phyloP scores from a whole-genome alignment of 2,329 filamentous ascomycete genomes.

The Aspergillus pseudoviridinutans region DNA sequence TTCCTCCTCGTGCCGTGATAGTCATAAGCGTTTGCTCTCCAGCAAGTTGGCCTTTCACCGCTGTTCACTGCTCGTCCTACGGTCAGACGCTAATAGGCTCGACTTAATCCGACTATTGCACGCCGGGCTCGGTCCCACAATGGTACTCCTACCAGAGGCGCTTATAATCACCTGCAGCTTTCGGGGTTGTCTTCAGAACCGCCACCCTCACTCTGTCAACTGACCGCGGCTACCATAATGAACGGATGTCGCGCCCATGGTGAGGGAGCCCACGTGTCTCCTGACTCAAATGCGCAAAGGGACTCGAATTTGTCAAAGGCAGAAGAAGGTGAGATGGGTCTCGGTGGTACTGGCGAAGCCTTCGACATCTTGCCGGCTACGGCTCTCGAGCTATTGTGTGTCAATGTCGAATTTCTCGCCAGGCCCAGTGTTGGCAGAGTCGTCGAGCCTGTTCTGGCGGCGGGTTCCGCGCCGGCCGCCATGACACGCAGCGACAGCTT shows the following conservation, averaged over 20 bases:
- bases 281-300: background rate
- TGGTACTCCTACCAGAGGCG: slow-evolving; percentile 26
- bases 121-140: slow-evolving; percentile 25
- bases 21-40: background rate
- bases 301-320: background rate
- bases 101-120: background rate
- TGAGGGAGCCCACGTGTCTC: slow-evolving; percentile 1
- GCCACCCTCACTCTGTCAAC: slow-evolving; percentile 7
- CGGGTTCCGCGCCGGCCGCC: slow-evolving; percentile 51
- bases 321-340: background rate
- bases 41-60: background rate
- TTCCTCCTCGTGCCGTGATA: background rate
- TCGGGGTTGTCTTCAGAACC: slow-evolving; percentile 19
- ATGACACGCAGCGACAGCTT: slow-evolving; percentile 31
- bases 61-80: background rate
- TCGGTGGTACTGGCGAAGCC: slow-evolving; percentile 35
- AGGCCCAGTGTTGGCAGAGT: slow-evolving; percentile 58
- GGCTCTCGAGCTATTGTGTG: slow-evolving; percentile 75
- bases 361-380: slow-evolving; percentile 68
- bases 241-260: slow-evolving; percentile 6
- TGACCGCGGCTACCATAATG: slow-evolving; percentile 19
- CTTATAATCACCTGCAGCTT: slow-evolving; percentile 24
- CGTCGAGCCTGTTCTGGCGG: slow-evolving; percentile 3
- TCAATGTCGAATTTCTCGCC: slow-evolving; percentile 56
- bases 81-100: background rate